Evolutionary conservation across 2,329 filamentous ascomycete species (phyloP), one percentile per base, ranked within the genome.

Genomic region (Fusarium sp.): DNA sequence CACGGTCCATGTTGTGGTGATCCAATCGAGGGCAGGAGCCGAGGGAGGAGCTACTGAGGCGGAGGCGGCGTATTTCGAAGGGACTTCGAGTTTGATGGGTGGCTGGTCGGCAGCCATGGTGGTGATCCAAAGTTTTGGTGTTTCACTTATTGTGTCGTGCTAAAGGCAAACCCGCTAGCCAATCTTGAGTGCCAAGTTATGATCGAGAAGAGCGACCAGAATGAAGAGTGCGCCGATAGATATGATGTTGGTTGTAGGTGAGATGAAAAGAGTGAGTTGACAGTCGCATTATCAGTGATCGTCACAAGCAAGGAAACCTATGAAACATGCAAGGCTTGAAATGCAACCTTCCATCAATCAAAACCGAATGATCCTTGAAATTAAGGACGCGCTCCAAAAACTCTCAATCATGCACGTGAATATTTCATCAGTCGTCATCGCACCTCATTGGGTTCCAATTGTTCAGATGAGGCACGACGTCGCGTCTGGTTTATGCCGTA

Each of bases 1-100:
- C 66, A 95, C 92, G 76, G 89, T 85, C 93, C 93, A 95, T 68
- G 90, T 93, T 69, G 91, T 86, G 62, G 86, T 83, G 54, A 95
- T 88, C 87, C 89, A 93, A 66, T 87, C 82, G 29, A 90, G 81
- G 4, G 88, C 79, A 6, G 91, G 91, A 2, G 85, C 73, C 16
- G 81, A 85, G 57, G 80, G 36, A 42, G 80, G 69, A 27, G 79
- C 71, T 42, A 74, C 33, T 67, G 76, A 59, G 63, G 82, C 57
- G 16, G 69, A 64, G n/a, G 71, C 60, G n/a, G 75, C 69, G 78
- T 90, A 89, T 76, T 87, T 88, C 62, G 87, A 88, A 1, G 90
- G 89, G 5, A 80, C 69, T 2, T 65, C 74, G 67, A 83, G 78
- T 27, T 71, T 63, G 50, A 82, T 78, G 54, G 77, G 69, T 0